These are phyloP conservation scores for Peronosclerospora sorghi DNA, from an alignment of 352 stramenopile species.

Conservation along the genomic window DNA sequence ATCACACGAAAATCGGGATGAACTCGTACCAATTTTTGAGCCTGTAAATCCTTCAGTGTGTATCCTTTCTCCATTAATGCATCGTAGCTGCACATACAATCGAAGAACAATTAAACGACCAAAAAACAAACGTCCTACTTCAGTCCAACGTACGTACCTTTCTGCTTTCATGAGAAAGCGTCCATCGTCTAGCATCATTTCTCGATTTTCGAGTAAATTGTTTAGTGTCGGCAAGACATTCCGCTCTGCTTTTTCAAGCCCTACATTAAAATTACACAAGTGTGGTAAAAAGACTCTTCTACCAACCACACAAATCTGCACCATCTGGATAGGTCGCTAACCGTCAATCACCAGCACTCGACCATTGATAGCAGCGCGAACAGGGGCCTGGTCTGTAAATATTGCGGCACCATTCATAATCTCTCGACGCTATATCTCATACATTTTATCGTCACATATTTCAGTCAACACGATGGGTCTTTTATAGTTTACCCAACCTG, in stretches of 20 bases:
- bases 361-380: slow-evolving; percentile 89
- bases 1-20: slow-evolving; percentile 91
- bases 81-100: slow-evolving; percentile 31
- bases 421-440: slow-evolving; percentile 36
- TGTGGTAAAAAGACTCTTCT: too few relatives aligned
- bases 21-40: slow-evolving; percentile 73
- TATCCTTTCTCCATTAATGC: slow-evolving; percentile 48
- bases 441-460: not conserved
- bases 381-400: slow-evolving; percentile 88
- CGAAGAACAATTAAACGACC: not conserved
- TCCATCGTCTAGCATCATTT: slow-evolving; percentile 92
- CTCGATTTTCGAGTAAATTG: slow-evolving; percentile 94
- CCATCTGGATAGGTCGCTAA: slow-evolving; percentile 1
- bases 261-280: slow-evolving; percentile 24
- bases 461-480: not conserved
- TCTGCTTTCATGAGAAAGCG: slow-evolving; percentile 86
- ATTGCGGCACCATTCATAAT: slow-evolving; percentile 58
- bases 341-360: slow-evolving; percentile 92
- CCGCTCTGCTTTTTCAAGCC: slow-evolving; percentile 90
- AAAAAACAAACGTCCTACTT: not conserved
- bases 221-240: slow-evolving; percentile 97
- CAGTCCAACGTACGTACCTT: slow-evolving; percentile 42
- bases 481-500: slow-evolving; percentile 31
- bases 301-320: not conserved
- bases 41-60: slow-evolving; percentile 28